Conservation (phyloP, 306 rosid species). For the Sesbania bispinosa region DNA sequence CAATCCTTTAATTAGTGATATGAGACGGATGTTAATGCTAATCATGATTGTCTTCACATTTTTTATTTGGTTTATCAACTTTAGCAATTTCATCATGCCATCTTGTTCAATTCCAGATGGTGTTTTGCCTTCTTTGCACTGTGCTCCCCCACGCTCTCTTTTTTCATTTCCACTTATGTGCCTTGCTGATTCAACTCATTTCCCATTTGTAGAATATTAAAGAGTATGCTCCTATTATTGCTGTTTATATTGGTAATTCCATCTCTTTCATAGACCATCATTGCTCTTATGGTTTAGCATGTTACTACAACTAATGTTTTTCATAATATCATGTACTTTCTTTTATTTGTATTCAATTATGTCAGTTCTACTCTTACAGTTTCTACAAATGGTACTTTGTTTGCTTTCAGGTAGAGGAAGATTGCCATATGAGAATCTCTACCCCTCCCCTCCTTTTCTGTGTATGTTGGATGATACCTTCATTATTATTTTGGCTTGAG, state of each 20-base stretch:
- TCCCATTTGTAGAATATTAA: neutral
- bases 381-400: constrained; percentile 24
- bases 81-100: constrained; percentile 6
- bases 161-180: neutral
- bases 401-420: constrained; percentile 19
- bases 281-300: neutral
- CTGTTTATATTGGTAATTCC: no score
- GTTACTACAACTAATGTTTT: neutral
- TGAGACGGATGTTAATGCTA: constrained; percentile 48
- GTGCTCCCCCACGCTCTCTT: neutral
- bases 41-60: constrained; percentile 55
- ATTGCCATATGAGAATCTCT: constrained; percentile 9
- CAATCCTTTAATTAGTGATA: constrained; percentile 51
- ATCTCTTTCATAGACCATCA: neutral
- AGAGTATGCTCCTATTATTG: no score
- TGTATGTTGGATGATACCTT: constrained; percentile 29
- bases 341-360: constrained; percentile 6
- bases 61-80: constrained; percentile 28
- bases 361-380: constrained; percentile 3
- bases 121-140: neutral
- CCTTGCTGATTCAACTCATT: neutral
- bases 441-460: neutral
- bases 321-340: neutral
- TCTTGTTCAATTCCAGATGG: neutral
- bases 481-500: constrained; percentile 28